Conservation (phyloP, 441 rosid species). For the Populus hybrid region DNA sequence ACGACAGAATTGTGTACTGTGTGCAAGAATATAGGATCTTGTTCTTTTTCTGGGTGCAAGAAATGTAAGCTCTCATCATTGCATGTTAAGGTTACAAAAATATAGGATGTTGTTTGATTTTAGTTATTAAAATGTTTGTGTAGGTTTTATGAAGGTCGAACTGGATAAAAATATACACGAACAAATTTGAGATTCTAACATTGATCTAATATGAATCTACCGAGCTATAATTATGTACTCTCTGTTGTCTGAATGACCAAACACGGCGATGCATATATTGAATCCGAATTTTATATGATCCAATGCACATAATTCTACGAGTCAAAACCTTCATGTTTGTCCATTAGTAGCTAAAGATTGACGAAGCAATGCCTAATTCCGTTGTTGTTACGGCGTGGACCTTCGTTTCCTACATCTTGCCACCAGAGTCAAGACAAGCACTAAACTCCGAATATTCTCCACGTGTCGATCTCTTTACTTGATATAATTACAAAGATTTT, state of each 20-base stretch:
- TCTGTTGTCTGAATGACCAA: too few relatives aligned
- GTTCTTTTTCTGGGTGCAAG: too few relatives aligned
- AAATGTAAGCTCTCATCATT: not conserved
- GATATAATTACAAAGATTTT: too few relatives aligned
- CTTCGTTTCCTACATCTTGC: not conserved
- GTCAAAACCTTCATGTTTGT: conserved; percentile 28
- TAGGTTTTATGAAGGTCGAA: too few relatives aligned
- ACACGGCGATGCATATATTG: too few relatives aligned
- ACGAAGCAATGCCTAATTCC: conserved; percentile 22
- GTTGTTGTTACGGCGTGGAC: conserved; percentile 55
- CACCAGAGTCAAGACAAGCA: not conserved
- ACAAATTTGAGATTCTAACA: not conserved
- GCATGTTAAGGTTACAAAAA: not conserved
- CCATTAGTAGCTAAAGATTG: not conserved
- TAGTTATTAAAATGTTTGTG: too few relatives aligned
- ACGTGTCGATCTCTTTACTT: conserved; percentile 18
- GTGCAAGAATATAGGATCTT: too few relatives aligned
- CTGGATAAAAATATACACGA: too few relatives aligned
- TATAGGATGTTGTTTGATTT: not conserved
- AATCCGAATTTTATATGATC: too few relatives aligned
- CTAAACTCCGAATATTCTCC: conserved; percentile 30
- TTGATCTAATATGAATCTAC: too few relatives aligned
- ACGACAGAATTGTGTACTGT: too few relatives aligned
- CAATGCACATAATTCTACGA: conserved; percentile 17
- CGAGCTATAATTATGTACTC: not conserved